These are phyloP conservation scores for Laburnicola sp. DNA, from an alignment of 2,329 filamentous ascomycete species.

Conservation along the genomic window DNA sequence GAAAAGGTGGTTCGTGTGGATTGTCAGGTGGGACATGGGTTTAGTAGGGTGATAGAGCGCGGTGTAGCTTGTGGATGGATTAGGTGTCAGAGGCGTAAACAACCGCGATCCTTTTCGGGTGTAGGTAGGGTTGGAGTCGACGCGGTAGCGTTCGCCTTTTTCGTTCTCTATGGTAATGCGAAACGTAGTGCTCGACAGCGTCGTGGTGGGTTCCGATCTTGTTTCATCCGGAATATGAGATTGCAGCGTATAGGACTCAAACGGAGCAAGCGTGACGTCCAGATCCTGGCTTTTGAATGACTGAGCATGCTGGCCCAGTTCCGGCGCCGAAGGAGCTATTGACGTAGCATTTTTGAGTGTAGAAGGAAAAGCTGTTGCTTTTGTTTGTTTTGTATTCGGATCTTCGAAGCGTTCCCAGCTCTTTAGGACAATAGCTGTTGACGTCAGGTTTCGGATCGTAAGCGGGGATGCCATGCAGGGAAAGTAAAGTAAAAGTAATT, in stretches of 20 bases:
- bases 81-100: constrained; percentile 45
- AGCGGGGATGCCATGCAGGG: constrained; percentile 51
- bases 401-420: constrained; percentile 72
- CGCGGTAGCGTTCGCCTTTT: constrained; percentile 66
- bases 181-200: constrained; percentile 60
- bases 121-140: constrained; percentile 66
- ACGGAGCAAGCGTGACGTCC: constrained; percentile 67
- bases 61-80: constrained; percentile 46
- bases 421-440: constrained; percentile 71
- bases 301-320: constrained; percentile 59
- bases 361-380: constrained; percentile 39
- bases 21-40: constrained; percentile 44
- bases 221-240: constrained; percentile 47
- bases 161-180: constrained; percentile 71
- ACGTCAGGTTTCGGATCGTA: constrained; percentile 80
- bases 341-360: constrained; percentile 26
- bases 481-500: background rate
- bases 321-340: constrained; percentile 43
- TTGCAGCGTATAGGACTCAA: constrained; percentile 65
- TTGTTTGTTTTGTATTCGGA: constrained; percentile 48
- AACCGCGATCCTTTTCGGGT: constrained; percentile 44
- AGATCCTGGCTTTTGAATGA: constrained; percentile 66
- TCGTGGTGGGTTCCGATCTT: background rate
- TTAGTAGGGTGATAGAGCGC: constrained; percentile 51
- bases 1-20: constrained; percentile 27